Base-by-base conservation (phyloP, 345 rosid genomes). In the Corymbia maculata region DNA sequence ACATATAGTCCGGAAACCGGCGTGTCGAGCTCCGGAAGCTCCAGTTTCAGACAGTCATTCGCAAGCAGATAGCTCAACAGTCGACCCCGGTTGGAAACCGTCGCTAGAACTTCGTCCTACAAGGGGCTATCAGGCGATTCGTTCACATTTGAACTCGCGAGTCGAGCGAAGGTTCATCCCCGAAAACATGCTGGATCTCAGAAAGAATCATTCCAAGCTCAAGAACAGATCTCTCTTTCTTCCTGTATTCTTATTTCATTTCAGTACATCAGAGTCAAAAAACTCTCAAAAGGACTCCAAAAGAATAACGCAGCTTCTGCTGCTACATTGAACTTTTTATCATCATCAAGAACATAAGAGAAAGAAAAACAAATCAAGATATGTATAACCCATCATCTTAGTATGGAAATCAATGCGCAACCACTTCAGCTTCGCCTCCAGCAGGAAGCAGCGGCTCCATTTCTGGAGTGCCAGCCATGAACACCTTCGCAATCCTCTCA, bases 401-500 rank as follows among this genome's bases (percentile, higher is more conserved):
- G 82, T 42, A 36, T 26, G 1, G 4, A 44, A 42, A 79, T 88
- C 52, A 89, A 80, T 89, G 87, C 30, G 87, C 90, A 2, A 66
- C 85, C 1, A 87, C 91, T 6, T 66, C 64, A 0, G 47, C 36
- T 52, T 86, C 91, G 1, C 26, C 86, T 9, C 79, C 88, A 13
- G 94, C 92, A 86, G 87, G 11, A 53, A 87, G 90, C 90, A 94
- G 70, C 4, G 95, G 92, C 86, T 90, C 66, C 3, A 90, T 32
- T 86, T 87, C 92, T 6, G 91, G 89, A 45, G 88, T 91, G 24
- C 87, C 94, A 9, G 89, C 91, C n/a, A 88, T 49, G 52, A 97
- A 98, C 45, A 94, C 94, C 93, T 93, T 93, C 13, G 98, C 96
- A 85, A 97, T 98, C 96, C 88, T 95, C 93, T 93, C 93, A 0